Percentiles rank a stretch among this genome's conserved stretches.
phyloP scores from a whole-genome alignment of 352 stramenopile genomes.

The Pythium coloratum region DNA sequence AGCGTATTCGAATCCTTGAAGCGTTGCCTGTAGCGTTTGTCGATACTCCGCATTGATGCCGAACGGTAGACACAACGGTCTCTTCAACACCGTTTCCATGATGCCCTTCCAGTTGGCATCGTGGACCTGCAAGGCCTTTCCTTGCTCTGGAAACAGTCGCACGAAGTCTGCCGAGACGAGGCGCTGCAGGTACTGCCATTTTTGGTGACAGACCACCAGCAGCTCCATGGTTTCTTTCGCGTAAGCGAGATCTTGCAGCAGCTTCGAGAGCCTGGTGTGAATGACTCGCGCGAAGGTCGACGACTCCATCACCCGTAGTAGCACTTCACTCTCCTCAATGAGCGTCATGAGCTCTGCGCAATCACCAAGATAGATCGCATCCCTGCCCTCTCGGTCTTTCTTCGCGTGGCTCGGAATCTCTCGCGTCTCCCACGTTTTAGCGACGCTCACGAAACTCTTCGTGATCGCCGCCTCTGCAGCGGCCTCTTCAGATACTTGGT shows the following conservation, averaged over 20 bases:
- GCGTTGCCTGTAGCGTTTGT: slow-evolving; percentile 36
- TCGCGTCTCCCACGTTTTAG: slow-evolving; percentile 56
- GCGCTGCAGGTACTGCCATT: slow-evolving; percentile 68
- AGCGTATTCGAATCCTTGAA: slow-evolving; percentile 57
- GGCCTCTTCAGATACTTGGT: slow-evolving; percentile 72
- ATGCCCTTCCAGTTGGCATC: slow-evolving; percentile 54
- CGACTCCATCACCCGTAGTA: slow-evolving; percentile 69
- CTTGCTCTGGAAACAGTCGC: slow-evolving; percentile 57
- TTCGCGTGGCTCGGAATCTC: slow-evolving; percentile 45
- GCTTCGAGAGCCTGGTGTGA: slow-evolving; percentile 43
- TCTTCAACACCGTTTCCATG: slow-evolving; percentile 47
- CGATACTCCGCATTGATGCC: slow-evolving; percentile 50
- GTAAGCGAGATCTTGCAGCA: slow-evolving; percentile 44
- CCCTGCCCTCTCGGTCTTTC: slow-evolving; percentile 65
- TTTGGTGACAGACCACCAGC: slow-evolving; percentile 55
- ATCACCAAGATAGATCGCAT: slow-evolving; percentile 54
- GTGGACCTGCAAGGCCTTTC: slow-evolving; percentile 51
- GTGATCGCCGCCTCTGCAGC: slow-evolving; percentile 61
- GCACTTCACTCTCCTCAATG: slow-evolving; percentile 71
- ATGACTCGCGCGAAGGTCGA: slow-evolving; percentile 68
- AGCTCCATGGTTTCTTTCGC: slow-evolving; percentile 58
- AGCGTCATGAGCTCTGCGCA: slow-evolving; percentile 53
- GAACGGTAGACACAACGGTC: slow-evolving; percentile 55
- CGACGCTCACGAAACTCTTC: slow-evolving; percentile 57
- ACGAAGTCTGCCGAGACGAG: slow-evolving; percentile 64